Evolutionary conservation across 148 eudicot genomes (phyloP).

Genomic region (Camellia granthamiana): DNA sequence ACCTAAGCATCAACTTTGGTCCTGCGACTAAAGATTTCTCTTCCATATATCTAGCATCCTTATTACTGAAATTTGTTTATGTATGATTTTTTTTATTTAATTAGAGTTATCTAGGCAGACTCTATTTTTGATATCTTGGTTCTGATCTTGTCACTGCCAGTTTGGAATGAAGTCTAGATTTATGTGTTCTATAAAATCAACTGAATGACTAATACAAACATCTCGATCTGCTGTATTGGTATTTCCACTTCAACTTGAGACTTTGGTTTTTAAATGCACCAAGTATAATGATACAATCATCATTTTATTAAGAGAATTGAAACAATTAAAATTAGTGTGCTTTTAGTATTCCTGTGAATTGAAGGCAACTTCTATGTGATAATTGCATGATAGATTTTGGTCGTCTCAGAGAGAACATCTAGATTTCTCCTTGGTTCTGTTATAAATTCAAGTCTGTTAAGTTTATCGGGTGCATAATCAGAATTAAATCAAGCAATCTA

Average conservation of each 20-base stretch:
- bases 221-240: background rate
- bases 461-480: background rate
- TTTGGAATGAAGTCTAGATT: background rate
- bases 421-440: background rate
- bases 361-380: background rate
- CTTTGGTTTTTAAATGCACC: background rate
- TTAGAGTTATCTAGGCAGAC: background rate
- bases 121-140: background rate
- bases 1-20: background rate
- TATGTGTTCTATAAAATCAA: background rate
- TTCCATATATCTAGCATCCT: background rate
- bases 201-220: background rate
- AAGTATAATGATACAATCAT: background rate
- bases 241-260: constrained; percentile 2
- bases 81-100: background rate
- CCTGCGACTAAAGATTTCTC: background rate
- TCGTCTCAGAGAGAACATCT: background rate
- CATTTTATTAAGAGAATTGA: background rate
- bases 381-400: background rate
- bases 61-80: background rate
- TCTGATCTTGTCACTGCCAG: background rate
- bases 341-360: background rate
- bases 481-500: background rate
- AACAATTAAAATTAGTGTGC: background rate
- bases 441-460: background rate